Conservation (phyloP, 805 yeast genomes). For the Saturnispora gosingensis region DNA sequence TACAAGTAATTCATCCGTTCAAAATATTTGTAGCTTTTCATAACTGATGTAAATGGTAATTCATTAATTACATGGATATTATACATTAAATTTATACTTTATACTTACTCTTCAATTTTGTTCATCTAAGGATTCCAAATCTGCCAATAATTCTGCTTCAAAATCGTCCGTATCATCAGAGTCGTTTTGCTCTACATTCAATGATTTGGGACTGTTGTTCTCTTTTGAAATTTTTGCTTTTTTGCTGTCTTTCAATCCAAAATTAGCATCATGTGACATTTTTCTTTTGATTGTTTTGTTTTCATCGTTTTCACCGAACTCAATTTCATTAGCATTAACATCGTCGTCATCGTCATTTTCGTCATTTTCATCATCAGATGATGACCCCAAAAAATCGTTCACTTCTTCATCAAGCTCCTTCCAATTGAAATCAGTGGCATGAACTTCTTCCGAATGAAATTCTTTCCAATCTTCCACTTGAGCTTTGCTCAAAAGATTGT, state of each 20-base stretch:
- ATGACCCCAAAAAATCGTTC: slow-evolving; percentile 39
- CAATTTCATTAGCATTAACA: not conserved
- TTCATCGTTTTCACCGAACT: slow-evolving; percentile 12
- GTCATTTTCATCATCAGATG: slow-evolving; percentile 30
- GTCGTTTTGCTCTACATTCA: not conserved
- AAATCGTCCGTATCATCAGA: slow-evolving; percentile 27
- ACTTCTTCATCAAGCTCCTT: slow-evolving; percentile 49
- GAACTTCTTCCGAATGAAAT: slow-evolving; percentile 29
- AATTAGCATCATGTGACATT: not conserved
- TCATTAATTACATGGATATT: not conserved
- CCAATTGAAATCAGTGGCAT: slow-evolving; percentile 39
- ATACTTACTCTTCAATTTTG: slow-evolving; percentile 12
- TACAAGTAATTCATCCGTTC: no score
- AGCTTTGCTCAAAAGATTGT: slow-evolving; percentile 35
- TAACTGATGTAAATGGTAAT: not conserved
- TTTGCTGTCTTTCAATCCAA: not conserved
- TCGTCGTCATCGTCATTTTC: slow-evolving; percentile 8
- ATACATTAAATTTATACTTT: not conserved
- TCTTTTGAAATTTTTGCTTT: slow-evolving; percentile 2
- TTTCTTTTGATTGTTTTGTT: slow-evolving; percentile 15
- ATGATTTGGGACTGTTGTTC: not conserved
- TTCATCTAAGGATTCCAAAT: slow-evolving; percentile 17
- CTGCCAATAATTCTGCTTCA: slow-evolving; percentile 13
- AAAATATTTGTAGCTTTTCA: not conserved
- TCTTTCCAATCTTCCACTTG: slow-evolving; percentile 37